Evolutionary conservation across 2,329 filamentous ascomycete species (phyloP), one percentile per base, ranked within the genome.

Genomic region (Plenodomus biglobosus): DNA sequence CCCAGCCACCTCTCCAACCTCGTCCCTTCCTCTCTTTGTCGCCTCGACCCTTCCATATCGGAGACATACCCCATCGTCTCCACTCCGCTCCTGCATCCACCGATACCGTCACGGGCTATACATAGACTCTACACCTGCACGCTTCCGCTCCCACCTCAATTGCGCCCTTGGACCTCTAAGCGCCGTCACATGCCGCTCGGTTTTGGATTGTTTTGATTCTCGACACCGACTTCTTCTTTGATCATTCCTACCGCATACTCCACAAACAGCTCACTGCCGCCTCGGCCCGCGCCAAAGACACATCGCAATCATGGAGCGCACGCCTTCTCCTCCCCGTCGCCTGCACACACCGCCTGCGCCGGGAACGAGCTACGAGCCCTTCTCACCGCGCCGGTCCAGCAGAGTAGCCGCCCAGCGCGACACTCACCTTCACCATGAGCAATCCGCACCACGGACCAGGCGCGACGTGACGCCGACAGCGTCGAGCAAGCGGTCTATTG

Each of bases 321-420:
- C 86, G 37, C 85, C 86, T 56, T 81, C 85, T 42, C 84, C 83
- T 54, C 76, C 81, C 32, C 70, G 75, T 36, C 73, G 75, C 55
- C 73, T 87, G 53, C 83, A 77, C 66, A 88, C 85, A 40, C 88
- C 88, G 52, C 81, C 82, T 35, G 85, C 87, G 46, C 88, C 88
- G 40, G 87, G 87, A 40, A 87, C 92, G 71, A 74, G 78, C 54
- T 91, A 85, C 78, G 81, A 88, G 64, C 87, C 87, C 38, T 91
- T 85, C 66, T 84, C 85, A 51, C 85, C 86, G 45, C 82, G 86
- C 69, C 86, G 87, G 62, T 68, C 67, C 22, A 80, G 81, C 50
- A 81, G 86, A 57, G 79, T 88, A 58, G 82, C 82, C 47, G 77
- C 78, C 36, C 80, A 84, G 61, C 77, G 78, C 60, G 52, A 64